phyloP scores from a whole-genome alignment of 768 basidiomycete species.

The Tylopilus sp. region DNA sequence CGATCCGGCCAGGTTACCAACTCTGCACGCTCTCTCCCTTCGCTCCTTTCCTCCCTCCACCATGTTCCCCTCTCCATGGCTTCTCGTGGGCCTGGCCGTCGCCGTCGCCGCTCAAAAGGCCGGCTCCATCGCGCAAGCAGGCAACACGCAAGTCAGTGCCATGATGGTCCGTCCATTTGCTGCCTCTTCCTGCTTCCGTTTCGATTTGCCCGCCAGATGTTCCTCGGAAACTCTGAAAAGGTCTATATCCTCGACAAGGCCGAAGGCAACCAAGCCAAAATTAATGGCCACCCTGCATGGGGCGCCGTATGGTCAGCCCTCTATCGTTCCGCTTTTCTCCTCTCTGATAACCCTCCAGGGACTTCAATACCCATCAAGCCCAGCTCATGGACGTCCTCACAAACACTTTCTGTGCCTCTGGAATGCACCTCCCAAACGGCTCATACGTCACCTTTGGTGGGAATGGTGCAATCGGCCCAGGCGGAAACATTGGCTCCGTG shows the following conservation, averaged over 20 bases:
- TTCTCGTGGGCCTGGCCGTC: constrained; percentile 44
- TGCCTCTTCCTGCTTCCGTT: neutral
- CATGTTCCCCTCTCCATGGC: constrained; percentile 35
- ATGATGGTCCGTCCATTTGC: constrained; percentile 46
- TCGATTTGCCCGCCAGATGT: constrained; percentile 50
- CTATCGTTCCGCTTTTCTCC: neutral
- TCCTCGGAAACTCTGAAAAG: constrained; percentile 73
- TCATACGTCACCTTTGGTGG: constrained; percentile 76
- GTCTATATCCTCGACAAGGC: constrained; percentile 94
- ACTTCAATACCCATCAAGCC: constrained; percentile 18
- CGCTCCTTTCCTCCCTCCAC: constrained; percentile 16
- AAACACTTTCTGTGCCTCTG: constrained; percentile 80
- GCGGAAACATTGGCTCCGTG: constrained; percentile 56
- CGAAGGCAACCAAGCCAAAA: constrained; percentile 65
- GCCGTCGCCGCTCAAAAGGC: constrained; percentile 23
- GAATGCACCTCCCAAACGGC: constrained; percentile 78
- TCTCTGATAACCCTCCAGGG: constrained; percentile 13
- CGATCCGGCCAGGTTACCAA: neutral
- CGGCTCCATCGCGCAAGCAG: constrained; percentile 25
- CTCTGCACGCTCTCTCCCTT: constrained; percentile 15
- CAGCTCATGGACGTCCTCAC: constrained; percentile 42
- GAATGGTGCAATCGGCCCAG: constrained; percentile 68
- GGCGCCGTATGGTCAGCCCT: constrained; percentile 57
- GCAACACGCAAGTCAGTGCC: constrained; percentile 43
- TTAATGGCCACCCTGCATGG: constrained; percentile 73